phyloP scores from a whole-genome alignment of 805 yeast species.

The Kurtzmaniella fragi region DNA sequence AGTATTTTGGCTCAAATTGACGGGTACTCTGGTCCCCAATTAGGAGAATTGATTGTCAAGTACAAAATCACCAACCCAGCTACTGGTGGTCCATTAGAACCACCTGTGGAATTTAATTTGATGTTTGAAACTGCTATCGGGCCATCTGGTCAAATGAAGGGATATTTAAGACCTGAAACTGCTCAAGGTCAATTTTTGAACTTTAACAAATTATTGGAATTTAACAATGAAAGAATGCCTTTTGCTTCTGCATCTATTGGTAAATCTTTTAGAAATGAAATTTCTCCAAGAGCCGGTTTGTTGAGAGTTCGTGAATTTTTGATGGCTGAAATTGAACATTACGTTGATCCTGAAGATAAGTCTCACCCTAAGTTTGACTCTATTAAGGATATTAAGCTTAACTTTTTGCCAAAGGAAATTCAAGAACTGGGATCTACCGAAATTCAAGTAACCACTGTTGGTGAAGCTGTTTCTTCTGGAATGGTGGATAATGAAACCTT shows the following conservation, averaged over 20 bases:
- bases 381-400: slow-evolving; percentile 66
- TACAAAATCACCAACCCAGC: slow-evolving; percentile 88
- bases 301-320: slow-evolving; percentile 97
- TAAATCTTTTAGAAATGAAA: slow-evolving; percentile 97
- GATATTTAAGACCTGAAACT: slow-evolving; percentile 96
- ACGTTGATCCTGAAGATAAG: slow-evolving; percentile 89
- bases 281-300: slow-evolving; percentile 96
- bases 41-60: slow-evolving; percentile 83
- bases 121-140: slow-evolving; percentile 99
- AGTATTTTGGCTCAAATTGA: slow-evolving; percentile 87
- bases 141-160: slow-evolving; percentile 94
- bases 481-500: slow-evolving; percentile 95
- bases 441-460: slow-evolving; percentile 61
- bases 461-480: slow-evolving; percentile 83
- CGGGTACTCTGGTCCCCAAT: slow-evolving; percentile 87
- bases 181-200: slow-evolving; percentile 99
- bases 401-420: slow-evolving; percentile 78
- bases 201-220: slow-evolving; percentile 88
- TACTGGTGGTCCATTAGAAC: slow-evolving; percentile 78
- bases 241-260: slow-evolving; percentile 99
- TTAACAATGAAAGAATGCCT: slow-evolving; percentile 95
- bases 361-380: slow-evolving; percentile 74
- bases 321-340: slow-evolving; percentile 99
- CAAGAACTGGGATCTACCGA: slow-evolving; percentile 83
- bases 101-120: slow-evolving; percentile 92